Conservation (phyloP, 805 yeast genomes). For the Ogataea siamensis region DNA sequence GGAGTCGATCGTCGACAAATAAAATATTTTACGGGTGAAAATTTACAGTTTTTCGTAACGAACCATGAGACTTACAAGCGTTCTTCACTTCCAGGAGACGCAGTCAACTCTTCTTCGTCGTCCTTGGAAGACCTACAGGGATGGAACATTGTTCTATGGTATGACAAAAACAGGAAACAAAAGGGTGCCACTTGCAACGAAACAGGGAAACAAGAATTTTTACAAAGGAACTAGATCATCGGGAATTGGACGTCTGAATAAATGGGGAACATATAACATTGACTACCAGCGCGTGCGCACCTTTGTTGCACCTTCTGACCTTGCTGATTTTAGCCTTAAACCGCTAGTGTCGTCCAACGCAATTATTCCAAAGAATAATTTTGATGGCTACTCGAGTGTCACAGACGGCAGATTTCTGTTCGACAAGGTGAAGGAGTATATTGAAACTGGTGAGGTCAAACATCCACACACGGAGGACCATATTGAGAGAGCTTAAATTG, state of each 20-base stretch:
- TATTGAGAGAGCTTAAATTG: constrained; percentile 39
- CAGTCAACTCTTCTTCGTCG: constrained; percentile 53
- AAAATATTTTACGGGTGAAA: constrained; percentile 2
- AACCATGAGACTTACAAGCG: constrained; percentile 50
- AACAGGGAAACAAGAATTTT: constrained; percentile 89
- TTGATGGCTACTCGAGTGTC: constrained; percentile 64
- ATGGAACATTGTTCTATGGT: constrained; percentile 85
- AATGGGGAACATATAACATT: constrained; percentile 70
- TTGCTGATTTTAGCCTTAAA: constrained; percentile 42
- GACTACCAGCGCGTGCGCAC: constrained; percentile 88
- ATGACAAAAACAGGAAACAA: constrained; percentile 73
- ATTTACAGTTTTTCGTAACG: neutral
- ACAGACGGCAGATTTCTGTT: constrained; percentile 72
- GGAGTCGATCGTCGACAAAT: constrained; percentile 8
- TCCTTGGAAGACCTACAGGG: constrained; percentile 86
- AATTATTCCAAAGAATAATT: constrained; percentile 67
- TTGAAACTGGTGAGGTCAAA: constrained; percentile 65
- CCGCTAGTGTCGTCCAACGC: constrained; percentile 77
- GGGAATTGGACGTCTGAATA: constrained; percentile 82
- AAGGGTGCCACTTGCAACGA: constrained; percentile 81
- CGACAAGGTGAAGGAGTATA: constrained; percentile 69
- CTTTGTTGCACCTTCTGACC: constrained; percentile 71
- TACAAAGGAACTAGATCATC: constrained; percentile 97
- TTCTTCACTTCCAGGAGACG: constrained; percentile 47
- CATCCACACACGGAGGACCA: constrained; percentile 27